Base-by-base conservation (phyloP, 1,139 yeast genomes). In the Saccharomycopsis hybrid region DNA sequence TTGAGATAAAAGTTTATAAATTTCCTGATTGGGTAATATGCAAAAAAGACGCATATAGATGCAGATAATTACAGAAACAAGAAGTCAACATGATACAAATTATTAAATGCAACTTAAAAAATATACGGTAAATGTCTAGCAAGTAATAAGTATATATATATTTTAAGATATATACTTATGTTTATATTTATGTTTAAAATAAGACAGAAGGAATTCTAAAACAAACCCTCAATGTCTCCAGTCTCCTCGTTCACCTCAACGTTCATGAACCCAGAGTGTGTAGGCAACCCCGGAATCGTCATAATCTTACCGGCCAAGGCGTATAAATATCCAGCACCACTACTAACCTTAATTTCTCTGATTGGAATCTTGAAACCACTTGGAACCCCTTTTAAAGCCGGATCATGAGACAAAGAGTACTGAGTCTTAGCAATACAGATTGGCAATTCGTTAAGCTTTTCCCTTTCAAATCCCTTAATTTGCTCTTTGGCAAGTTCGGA, bases 381-480 rank as follows among this genome's bases (percentile, higher is more conserved):
- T 60, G 94, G 94, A 49, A 82, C 92, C 63, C 90, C 90, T 68
- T 85, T 85, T 64, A 84, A 72, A n/a, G 78, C 70, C 43, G 92
- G 85, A 66, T 85, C 92, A 61, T 84, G 92, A 4, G 90, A 83
- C 59, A 85, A 71, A 1, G 92, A 84, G 68, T 85, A 85, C 66
- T 85, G 94, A 1, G 94, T 85, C 70, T 85, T 85, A 46, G 94
- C 94, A 59, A 85, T 79, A 69, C 94, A 85, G 55, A 85, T 78
- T 51, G 94, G 94, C 62, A 85, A 70, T 58, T 83, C 75, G 56
- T 78, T 85, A 60, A 78, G 84, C 1, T 90, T 90, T 70, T 83
- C 89, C 51, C 71, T 66, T 53, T 80, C 79, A 66, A 81, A 84
- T 51, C 76, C 71, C 56, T 76, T 82, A 56, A 85, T 78, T 66